These are phyloP conservation scores for Metschnikowia kunwiensis DNA, from an alignment of 805 yeast species.

Conservation along the genomic window DNA sequence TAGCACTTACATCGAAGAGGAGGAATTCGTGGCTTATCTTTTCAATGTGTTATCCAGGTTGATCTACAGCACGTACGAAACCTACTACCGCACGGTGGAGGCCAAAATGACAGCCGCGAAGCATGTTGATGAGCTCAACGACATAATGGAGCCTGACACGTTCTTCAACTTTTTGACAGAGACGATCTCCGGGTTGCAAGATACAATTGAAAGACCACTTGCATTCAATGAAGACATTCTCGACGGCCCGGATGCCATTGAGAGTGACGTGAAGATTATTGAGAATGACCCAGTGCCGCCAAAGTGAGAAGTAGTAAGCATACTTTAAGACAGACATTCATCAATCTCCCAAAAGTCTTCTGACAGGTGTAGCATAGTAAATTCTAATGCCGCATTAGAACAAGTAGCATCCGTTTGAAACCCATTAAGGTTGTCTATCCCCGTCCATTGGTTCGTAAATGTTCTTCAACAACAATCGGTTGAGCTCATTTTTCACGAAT, in stretches of 20 bases:
- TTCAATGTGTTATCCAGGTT: constrained; percentile 43
- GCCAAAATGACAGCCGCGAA: constrained; percentile 22
- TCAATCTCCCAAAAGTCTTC: background rate
- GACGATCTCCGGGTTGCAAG: constrained; percentile 23
- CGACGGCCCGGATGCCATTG: constrained; percentile 18
- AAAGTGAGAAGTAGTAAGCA: no score
- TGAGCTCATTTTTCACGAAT: constrained; percentile 73
- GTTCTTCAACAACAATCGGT: constrained; percentile 72
- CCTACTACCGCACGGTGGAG: constrained; percentile 41
- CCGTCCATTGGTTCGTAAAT: constrained; percentile 82
- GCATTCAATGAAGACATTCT: constrained; percentile 29
- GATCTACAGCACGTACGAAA: constrained; percentile 55
- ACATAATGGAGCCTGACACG: constrained; percentile 63
- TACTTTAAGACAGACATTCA: background rate
- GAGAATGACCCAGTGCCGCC: no score
- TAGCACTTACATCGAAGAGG: constrained; percentile 53
- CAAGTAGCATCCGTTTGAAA: no score
- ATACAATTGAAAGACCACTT: constrained; percentile 14
- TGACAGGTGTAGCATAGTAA: background rate
- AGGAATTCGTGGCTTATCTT: constrained; percentile 34
- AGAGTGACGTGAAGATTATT: no score
- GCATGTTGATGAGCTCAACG: constrained; percentile 34
- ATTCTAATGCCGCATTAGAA: background rate
- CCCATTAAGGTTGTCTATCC: constrained; percentile 30
- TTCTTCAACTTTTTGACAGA: constrained; percentile 50